These are phyloP conservation scores for Entomophthora muscae DNA, from an alignment of 371 early-diverging fungal genomes.

Conservation along the genomic window DNA sequence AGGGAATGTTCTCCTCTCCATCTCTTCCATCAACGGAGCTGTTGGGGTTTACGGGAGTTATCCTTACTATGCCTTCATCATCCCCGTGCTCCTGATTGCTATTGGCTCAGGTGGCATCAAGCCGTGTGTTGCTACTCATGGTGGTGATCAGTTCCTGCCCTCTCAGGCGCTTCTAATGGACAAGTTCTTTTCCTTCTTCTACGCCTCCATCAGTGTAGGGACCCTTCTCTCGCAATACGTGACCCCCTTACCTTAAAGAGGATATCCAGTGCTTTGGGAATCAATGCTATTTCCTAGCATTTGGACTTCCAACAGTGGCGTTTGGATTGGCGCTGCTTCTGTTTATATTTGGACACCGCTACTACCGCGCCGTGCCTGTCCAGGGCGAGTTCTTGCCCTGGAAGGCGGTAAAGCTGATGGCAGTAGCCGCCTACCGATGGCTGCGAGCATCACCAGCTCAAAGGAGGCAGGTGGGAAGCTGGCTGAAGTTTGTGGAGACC, in stretches of 20 bases:
- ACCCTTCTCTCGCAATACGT: conserved; percentile 4
- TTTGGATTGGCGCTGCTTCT: conserved; percentile 17
- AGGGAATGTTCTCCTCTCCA: background rate
- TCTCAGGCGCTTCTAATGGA: conserved; percentile 7
- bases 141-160: conserved; percentile 27
- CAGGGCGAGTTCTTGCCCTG: conserved; percentile 28
- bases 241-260: conserved; percentile 1
- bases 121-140: conserved; percentile 32
- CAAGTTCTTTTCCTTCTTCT: conserved; percentile 8
- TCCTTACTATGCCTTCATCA: background rate
- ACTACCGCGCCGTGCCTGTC: conserved; percentile 34
- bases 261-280: background rate
- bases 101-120: conserved; percentile 23
- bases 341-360: conserved; percentile 24
- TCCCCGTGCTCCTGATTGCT: background rate
- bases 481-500: conserved; percentile 8
- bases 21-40: conserved; percentile 1
- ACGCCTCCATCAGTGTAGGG: conserved; percentile 2
- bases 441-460: background rate
- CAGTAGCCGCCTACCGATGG: background rate
- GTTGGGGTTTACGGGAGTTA: background rate
- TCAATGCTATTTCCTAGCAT: conserved; percentile 5
- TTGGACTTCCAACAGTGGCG: background rate
- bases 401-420: conserved; percentile 14
- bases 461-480: background rate